Conservation (phyloP, 2,329 filamentous ascomycete genomes). For the Arthrobotrys megalospora region DNA sequence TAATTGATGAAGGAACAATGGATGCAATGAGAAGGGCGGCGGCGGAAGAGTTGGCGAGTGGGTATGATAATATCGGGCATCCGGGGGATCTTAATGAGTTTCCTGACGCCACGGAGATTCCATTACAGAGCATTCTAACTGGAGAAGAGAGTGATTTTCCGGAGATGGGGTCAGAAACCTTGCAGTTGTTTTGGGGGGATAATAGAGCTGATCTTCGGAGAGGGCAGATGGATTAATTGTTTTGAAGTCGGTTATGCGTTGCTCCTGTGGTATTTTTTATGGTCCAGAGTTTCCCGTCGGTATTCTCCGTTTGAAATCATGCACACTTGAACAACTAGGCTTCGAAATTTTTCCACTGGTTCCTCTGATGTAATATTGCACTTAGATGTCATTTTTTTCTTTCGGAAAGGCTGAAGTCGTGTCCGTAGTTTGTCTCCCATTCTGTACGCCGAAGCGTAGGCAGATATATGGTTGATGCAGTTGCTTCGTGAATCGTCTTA, state of each 20-base stretch:
- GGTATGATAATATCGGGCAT: constrained; percentile 5
- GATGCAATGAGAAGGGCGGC: neutral
- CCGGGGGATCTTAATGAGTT: constrained; percentile 6
- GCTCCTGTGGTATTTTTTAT: neutral
- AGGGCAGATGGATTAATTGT: neutral
- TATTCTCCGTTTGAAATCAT: no score
- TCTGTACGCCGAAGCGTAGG: neutral
- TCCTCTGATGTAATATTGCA: neutral
- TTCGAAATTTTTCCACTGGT: neutral
- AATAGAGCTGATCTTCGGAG: neutral
- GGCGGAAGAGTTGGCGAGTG: constrained; percentile 18
- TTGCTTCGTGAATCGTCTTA: neutral
- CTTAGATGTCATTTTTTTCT: neutral
- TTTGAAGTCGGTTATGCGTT: neutral
- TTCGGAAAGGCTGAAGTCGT: neutral
- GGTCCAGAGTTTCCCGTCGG: no score
- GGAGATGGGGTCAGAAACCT: constrained; percentile 10
- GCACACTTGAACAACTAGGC: neutral
- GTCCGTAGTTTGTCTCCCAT: constrained; percentile 1
- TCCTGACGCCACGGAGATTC: constrained; percentile 25
- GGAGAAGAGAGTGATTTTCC: constrained; percentile 15
- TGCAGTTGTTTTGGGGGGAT: constrained; percentile 19
- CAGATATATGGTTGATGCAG: no score
- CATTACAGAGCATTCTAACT: neutral
- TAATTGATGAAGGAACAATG: constrained; percentile 27